Conservation (phyloP, 371 early-diverging fungal species). For the Apophysomyces sp. region DNA sequence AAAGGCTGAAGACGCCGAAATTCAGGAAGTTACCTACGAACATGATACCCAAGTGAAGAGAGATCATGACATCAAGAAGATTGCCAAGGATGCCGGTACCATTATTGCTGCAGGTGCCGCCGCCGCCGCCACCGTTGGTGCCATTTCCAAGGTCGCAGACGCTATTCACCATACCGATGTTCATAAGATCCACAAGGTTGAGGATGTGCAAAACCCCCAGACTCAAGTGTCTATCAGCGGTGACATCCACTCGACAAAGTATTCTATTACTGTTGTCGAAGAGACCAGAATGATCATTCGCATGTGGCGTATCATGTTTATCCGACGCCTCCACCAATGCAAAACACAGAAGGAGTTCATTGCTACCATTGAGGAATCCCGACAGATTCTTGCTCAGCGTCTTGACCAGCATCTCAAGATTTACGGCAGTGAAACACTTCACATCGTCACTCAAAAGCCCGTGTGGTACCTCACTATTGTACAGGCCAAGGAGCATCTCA, state of each 20-base stretch:
- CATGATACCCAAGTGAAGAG: conserved; percentile 17
- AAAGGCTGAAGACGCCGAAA: conserved; percentile 38
- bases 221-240: neutral
- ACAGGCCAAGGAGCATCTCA: neutral
- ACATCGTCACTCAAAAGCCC: conserved; percentile 25
- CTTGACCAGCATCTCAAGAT: conserved; percentile 16
- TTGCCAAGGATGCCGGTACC: conserved; percentile 6
- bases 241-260: neutral
- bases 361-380: conserved; percentile 23
- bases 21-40: conserved; percentile 27
- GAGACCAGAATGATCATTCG: conserved; percentile 19
- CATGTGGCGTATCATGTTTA: conserved; percentile 27
- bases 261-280: conserved; percentile 4
- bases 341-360: conserved; percentile 24
- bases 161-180: neutral
- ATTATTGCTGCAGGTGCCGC: conserved; percentile 1
- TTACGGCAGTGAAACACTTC: conserved; percentile 14
- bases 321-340: conserved; percentile 18
- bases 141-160: conserved; percentile 3
- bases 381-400: conserved; percentile 15
- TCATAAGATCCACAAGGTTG: neutral
- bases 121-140: conserved; percentile 2
- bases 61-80: conserved; percentile 20
- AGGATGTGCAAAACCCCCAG: neutral
- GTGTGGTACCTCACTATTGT: conserved; percentile 1